Percentiles rank a stretch among this genome's conserved stretches.
phyloP scores from a whole-genome alignment of 1,139 yeast genomes.

The Wickerhamiella pararugosa region DNA sequence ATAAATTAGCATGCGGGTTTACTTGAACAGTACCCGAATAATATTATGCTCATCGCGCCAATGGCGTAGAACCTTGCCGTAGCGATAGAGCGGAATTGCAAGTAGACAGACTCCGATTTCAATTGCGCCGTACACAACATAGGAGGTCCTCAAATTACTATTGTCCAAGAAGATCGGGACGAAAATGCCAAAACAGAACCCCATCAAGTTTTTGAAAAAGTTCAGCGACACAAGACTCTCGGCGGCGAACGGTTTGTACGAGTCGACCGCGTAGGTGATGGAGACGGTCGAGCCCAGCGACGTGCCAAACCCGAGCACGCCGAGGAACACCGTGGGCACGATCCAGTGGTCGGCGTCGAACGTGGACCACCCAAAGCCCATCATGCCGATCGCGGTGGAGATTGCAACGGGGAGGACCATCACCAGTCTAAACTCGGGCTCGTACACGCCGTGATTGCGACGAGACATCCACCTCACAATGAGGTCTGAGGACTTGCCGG shows the following conservation, averaged over 20 bases:
- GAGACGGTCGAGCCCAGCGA: constrained; percentile 48
- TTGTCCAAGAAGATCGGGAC: constrained; percentile 33
- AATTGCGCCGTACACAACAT: constrained; percentile 39
- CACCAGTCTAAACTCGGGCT: constrained; percentile 45
- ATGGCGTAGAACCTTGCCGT: constrained; percentile 36
- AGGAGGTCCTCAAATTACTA: constrained; percentile 35
- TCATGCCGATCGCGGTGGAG: constrained; percentile 36
- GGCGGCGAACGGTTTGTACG: constrained; percentile 43
- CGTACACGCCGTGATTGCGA: constrained; percentile 40
- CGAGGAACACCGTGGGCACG: constrained; percentile 43
- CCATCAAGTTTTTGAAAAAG: constrained; percentile 39
- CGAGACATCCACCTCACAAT: constrained; percentile 25
- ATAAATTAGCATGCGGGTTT: neutral
- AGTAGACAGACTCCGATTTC: constrained; percentile 35
- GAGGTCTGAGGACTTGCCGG: constrained; percentile 38
- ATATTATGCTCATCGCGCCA: constrained; percentile 19
- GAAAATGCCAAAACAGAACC: constrained; percentile 43
- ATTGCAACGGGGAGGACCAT: constrained; percentile 39
- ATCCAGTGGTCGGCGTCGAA: constrained; percentile 38
- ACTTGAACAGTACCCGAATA: constrained; percentile 17
- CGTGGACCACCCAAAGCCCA: constrained; percentile 52
- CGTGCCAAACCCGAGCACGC: constrained; percentile 43
- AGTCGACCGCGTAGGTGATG: constrained; percentile 45
- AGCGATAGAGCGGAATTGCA: constrained; percentile 40
- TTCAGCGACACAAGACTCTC: constrained; percentile 45